Evolutionary conservation across 129 eudicot genomes (phyloP).

Genomic region (Helichrysum umbraculigerum): DNA sequence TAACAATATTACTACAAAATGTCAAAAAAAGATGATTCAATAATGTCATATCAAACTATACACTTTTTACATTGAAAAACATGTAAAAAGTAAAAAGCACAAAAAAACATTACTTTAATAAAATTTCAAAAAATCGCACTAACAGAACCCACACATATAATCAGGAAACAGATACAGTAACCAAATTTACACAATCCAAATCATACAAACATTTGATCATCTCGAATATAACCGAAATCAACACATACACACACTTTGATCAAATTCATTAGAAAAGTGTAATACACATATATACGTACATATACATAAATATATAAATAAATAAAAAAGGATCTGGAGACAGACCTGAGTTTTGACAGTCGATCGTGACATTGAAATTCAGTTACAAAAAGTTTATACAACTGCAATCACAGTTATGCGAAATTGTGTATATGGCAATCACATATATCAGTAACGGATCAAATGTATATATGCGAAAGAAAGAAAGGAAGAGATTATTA

Average conservation of each 20-base stretch:
- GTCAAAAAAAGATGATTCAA: not conserved
- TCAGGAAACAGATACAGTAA: not conserved
- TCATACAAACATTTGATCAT: not conserved
- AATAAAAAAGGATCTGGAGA: not conserved
- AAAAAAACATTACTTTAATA: slow-evolving; percentile 3
- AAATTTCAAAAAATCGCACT: slow-evolving; percentile 2
- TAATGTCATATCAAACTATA: not conserved
- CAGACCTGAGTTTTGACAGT: slow-evolving; percentile 39
- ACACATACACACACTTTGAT: not conserved
- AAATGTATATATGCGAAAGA: slow-evolving; percentile 24
- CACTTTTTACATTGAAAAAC: slow-evolving; percentile 19
- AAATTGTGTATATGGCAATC: slow-evolving; percentile 32
- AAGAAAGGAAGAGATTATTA: slow-evolving; percentile 11
- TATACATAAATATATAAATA: not conserved
- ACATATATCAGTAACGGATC: slow-evolving; percentile 9
- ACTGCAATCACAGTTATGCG: slow-evolving; percentile 5
- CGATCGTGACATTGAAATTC: slow-evolving; percentile 46
- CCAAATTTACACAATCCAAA: not conserved
- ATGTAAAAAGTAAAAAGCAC: not conserved
- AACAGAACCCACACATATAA: not conserved
- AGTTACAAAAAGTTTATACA: slow-evolving; percentile 32
- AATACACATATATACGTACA: not conserved
- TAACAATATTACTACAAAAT: not conserved
- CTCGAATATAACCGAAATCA: not conserved
- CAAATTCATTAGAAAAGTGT: not conserved